Conservation (phyloP, 257 asterid species). For the Craterostigma plantagineum region DNA sequence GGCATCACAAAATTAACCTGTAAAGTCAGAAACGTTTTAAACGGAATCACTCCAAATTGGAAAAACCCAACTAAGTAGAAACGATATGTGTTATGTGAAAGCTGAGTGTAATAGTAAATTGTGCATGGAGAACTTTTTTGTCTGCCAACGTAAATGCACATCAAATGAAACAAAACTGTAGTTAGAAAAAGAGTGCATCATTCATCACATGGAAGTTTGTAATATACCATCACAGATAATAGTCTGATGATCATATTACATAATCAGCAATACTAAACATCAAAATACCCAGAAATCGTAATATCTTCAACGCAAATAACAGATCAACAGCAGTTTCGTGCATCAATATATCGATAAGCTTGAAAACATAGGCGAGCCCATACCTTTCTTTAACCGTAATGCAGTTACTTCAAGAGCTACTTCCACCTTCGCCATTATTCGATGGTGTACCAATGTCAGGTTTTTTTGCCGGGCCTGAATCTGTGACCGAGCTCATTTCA, state of each 20-base stretch:
- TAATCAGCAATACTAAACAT: background rate
- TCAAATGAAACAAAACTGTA: slow-evolving; percentile 18
- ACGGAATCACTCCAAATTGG: no score
- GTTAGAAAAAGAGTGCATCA: slow-evolving; percentile 4
- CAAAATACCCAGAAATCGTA: background rate
- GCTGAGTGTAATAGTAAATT: background rate
- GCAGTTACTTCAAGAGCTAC: no score
- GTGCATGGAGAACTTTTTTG: slow-evolving; percentile 4
- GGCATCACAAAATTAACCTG: no score
- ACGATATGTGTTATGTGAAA: no score
- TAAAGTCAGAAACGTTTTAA: no score
- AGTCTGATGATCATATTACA: no score
- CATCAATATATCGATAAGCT: no score
- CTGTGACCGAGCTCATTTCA: slow-evolving; percentile 19
- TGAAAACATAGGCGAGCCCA: background rate
- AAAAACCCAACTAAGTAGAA: no score
- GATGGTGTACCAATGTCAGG: slow-evolving; percentile 26
- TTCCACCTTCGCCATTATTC: slow-evolving; percentile 12
- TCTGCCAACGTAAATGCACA: slow-evolving; percentile 10
- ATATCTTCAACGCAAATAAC: background rate
- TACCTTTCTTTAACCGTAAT: background rate
- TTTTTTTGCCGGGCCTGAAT: slow-evolving; percentile 20
- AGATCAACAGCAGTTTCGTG: no score
- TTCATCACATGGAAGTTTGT: slow-evolving; percentile 2
- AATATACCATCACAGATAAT: no score